Evolutionary conservation across 306 rosid genomes (phyloP).

Genomic region (Gleditsia sinensis): DNA sequence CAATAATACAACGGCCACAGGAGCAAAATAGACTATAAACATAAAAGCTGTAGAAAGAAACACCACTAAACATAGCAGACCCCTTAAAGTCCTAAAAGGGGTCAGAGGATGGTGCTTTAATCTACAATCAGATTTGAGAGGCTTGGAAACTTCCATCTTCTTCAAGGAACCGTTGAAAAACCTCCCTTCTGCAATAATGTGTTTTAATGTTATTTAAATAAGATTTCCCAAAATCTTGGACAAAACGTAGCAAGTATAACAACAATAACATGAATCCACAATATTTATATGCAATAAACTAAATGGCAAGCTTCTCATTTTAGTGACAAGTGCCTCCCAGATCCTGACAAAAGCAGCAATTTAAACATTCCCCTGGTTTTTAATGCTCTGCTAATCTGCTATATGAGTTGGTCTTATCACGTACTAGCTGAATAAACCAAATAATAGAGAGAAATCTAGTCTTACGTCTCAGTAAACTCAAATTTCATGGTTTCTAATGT

Average conservation of each 20-base stretch:
- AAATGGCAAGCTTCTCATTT: conserved; percentile 14
- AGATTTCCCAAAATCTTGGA: conserved; percentile 27
- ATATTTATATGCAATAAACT: conserved; percentile 1
- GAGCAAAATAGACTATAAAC: conserved; percentile 72
- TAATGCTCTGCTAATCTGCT: not conserved
- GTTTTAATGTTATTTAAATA: conserved; percentile 33
- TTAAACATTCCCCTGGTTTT: not conserved
- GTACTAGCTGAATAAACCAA: not conserved
- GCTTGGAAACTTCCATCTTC: conserved; percentile 65
- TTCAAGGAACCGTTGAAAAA: conserved; percentile 43
- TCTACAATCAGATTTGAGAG: conserved; percentile 46
- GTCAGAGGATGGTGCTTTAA: conserved; percentile 71
- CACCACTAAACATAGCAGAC: conserved; percentile 76
- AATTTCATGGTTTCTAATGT: not conserved
- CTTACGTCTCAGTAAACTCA: conserved; percentile 3
- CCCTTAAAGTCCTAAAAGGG: conserved; percentile 67
- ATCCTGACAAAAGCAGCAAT: conserved; percentile 28
- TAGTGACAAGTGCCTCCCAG: not conserved
- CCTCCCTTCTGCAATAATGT: conserved; percentile 60
- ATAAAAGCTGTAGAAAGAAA: conserved; percentile 82
- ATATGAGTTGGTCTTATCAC: conserved; percentile 17
- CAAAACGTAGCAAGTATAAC: conserved; percentile 14
- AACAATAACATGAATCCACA: conserved; percentile 19
- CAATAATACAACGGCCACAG: conserved; percentile 46
- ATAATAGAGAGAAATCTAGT: conserved; percentile 16